A percentile compares a stretch with the other conserved stretches of the same genome.
phyloP scores from a whole-genome alignment of 768 basidiomycete genomes.

The Rhodotorula diobovata region DNA sequence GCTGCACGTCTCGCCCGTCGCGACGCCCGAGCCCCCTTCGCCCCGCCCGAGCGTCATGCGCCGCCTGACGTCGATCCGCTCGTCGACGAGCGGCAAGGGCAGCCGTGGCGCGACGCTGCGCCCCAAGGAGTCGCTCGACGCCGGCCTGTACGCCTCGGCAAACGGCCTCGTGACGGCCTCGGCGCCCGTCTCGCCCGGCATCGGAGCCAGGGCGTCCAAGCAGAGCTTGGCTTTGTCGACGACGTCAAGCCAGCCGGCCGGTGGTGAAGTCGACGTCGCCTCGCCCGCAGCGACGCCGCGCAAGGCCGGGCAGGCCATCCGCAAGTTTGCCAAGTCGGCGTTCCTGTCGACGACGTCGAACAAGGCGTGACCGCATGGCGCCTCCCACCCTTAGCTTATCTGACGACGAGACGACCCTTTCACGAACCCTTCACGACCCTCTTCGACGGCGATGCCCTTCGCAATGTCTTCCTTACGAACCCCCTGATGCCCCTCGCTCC shows the following conservation, averaged over 20 bases:
- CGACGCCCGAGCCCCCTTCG: conserved; percentile 10
- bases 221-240: not conserved
- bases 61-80: conserved; percentile 21
- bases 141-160: not conserved
- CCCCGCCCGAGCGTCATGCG: conserved; percentile 15
- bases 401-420: too few species aligned
- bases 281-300: not conserved
- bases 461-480: too few species aligned
- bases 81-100: conserved; percentile 6
- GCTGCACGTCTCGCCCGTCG: not conserved
- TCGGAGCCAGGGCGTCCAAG: not conserved
- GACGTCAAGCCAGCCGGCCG: not conserved
- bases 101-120: not conserved
- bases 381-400: too few species aligned
- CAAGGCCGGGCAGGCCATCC: conserved; percentile 7
- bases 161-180: not conserved
- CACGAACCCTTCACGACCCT: not conserved
- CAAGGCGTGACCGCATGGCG: not conserved
- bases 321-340: conserved; percentile 19
- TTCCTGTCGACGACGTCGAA: not conserved
- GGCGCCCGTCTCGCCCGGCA: conserved; percentile 4
- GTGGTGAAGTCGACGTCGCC: not conserved
- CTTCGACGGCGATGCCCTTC: too few species aligned
- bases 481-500: conserved; percentile 4
- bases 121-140: not conserved